These are phyloP conservation scores for Botrytis galanthina DNA, from an alignment of 2,329 filamentous ascomycete species.

Conservation along the genomic window DNA sequence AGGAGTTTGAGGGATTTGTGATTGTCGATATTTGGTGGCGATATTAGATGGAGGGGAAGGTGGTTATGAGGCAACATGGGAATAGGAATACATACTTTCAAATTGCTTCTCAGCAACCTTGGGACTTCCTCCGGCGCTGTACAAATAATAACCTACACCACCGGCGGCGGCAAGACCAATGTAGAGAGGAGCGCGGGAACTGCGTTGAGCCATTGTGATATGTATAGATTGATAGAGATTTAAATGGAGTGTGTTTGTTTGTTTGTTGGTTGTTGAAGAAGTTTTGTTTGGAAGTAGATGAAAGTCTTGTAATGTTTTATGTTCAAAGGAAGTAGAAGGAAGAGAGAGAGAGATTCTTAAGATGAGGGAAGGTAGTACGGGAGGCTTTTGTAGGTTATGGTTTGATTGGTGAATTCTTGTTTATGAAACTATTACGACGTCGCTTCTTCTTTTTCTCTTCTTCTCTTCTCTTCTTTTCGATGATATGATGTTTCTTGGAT, in stretches of 20 bases:
- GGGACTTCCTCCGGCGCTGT: constrained; percentile 76
- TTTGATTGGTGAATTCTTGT: constrained; percentile 10
- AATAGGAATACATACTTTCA: constrained; percentile 62
- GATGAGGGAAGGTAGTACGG: background rate
- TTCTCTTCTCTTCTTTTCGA: background rate
- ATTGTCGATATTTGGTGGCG: background rate
- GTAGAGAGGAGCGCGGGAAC: constrained; percentile 42
- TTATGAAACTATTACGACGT: constrained; percentile 1
- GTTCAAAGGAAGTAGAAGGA: background rate
- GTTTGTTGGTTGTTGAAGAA: background rate
- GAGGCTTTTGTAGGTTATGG: background rate
- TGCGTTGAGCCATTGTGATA: constrained; percentile 38
- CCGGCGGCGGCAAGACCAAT: constrained; percentile 63
- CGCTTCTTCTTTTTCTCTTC: background rate
- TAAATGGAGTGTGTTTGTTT: background rate
- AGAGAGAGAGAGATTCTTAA: background rate
- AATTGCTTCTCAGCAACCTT: constrained; percentile 82
- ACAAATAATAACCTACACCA: constrained; percentile 86
- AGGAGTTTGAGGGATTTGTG: background rate
- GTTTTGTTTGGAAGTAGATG: background rate
- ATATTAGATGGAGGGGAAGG: background rate
- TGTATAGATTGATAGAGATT: constrained; percentile 13
- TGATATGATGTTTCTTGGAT: constrained; percentile 14
- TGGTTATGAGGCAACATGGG: background rate
- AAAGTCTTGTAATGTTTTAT: background rate